Evolutionary conservation across 495 filamentous ascomycete genomes (phyloP).

Genomic region (Lepidopterella palustris): DNA sequence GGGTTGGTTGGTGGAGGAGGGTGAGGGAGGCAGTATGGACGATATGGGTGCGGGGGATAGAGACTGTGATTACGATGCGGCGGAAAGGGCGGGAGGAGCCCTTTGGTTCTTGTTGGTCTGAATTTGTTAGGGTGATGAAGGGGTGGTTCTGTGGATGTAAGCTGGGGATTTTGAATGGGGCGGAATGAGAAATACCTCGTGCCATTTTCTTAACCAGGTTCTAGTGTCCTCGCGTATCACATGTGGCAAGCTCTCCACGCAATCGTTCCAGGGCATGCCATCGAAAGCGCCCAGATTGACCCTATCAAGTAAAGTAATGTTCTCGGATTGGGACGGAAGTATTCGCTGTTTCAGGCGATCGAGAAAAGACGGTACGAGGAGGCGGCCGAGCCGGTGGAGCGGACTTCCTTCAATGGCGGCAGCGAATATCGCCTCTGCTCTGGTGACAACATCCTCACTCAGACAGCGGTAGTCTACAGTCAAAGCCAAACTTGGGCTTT

Average conservation of each 20-base stretch:
- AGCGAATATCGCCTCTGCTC: constrained; percentile 41
- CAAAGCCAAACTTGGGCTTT: constrained; percentile 52
- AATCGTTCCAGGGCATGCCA: constrained; percentile 32
- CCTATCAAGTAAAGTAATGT: constrained; percentile 26
- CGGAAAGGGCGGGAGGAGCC: constrained; percentile 4
- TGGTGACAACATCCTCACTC: constrained; percentile 52
- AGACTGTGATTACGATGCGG: constrained; percentile 64
- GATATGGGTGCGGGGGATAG: constrained; percentile 78
- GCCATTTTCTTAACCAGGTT: constrained; percentile 35
- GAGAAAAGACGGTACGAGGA: constrained; percentile 42
- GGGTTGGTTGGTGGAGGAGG: constrained; percentile 36
- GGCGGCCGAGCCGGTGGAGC: constrained; percentile 41
- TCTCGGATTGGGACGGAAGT: constrained; percentile 22
- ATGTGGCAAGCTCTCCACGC: constrained; percentile 28
- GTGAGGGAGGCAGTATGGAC: constrained; percentile 76
- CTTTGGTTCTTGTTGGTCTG: neutral
- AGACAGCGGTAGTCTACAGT: constrained; percentile 72
- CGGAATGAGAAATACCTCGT: constrained; percentile 21
- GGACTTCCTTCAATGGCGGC: constrained; percentile 41
- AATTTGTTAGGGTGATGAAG: constrained; percentile 4
- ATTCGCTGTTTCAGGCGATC: constrained; percentile 24
- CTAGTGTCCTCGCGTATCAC: constrained; percentile 16
- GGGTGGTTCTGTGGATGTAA: constrained; percentile 11
- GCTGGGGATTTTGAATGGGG: neutral
- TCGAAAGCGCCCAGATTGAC: constrained; percentile 28